Conservation (phyloP, 2,329 filamentous ascomycete species). For the Meredithiella fracta region DNA sequence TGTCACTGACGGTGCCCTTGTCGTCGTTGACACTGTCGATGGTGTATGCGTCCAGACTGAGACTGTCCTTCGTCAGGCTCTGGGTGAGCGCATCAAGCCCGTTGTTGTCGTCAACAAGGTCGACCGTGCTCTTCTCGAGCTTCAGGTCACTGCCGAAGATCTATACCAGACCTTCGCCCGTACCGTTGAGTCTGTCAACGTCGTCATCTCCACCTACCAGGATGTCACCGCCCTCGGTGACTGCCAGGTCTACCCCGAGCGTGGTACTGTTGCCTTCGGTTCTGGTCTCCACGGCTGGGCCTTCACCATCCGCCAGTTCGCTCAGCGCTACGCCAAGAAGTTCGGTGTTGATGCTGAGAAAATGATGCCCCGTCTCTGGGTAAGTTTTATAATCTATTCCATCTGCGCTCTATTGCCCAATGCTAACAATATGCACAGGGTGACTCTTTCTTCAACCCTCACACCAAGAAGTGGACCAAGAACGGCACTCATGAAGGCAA, state of each 20-base stretch:
- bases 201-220: slow-evolving; percentile 97
- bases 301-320: slow-evolving; percentile 98
- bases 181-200: slow-evolving; percentile 99
- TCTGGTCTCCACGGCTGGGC: slow-evolving; percentile 99
- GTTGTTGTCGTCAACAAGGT: slow-evolving; percentile 99
- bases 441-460: slow-evolving; percentile 99
- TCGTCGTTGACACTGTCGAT: slow-evolving; percentile 98
- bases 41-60: slow-evolving; percentile 99
- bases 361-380: slow-evolving; percentile 99
- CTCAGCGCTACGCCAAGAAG: slow-evolving; percentile 93
- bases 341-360: slow-evolving; percentile 99
- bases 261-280: slow-evolving; percentile 95
- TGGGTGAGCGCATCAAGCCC: slow-evolving; percentile 99
- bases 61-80: slow-evolving; percentile 96
- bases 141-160: slow-evolving; percentile 97
- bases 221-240: slow-evolving; percentile 84
- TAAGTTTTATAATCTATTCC: slow-evolving; percentile 27
- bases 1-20: slow-evolving; percentile 98
- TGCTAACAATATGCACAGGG: slow-evolving; percentile 33
- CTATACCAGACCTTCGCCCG: slow-evolving; percentile 99
- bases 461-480: slow-evolving; percentile 99
- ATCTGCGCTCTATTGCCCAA: background rate
- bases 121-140: slow-evolving; percentile 96
- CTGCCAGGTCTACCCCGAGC: slow-evolving; percentile 95
- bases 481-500: slow-evolving; percentile 68